Conservation (phyloP, 2,329 filamentous ascomycete species). For the Hirsutella thompsonii region DNA sequence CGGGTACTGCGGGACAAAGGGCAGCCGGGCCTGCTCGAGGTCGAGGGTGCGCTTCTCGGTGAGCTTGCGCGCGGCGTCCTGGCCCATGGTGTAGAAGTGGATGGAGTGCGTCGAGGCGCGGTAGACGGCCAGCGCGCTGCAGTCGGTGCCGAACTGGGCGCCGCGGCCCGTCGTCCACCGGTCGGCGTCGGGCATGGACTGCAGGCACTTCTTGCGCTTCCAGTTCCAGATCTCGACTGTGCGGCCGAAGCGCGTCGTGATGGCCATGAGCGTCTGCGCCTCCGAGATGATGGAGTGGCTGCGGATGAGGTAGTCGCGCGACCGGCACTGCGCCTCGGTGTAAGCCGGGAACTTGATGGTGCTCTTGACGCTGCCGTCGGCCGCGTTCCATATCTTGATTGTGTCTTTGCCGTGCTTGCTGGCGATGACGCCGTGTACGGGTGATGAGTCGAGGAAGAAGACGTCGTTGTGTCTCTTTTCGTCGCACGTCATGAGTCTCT, state of each 20-base stretch:
- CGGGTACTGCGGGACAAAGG: slow-evolving; percentile 23
- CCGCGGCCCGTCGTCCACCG: slow-evolving; percentile 23
- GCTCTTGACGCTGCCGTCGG: slow-evolving; percentile 61
- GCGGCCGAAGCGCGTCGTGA: slow-evolving; percentile 25
- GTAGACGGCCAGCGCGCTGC: slow-evolving; percentile 22
- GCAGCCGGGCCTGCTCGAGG: slow-evolving; percentile 19
- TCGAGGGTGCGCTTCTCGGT: slow-evolving; percentile 20
- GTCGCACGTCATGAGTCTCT: slow-evolving; percentile 11
- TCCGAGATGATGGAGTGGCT: slow-evolving; percentile 28
- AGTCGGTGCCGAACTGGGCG: slow-evolving; percentile 20
- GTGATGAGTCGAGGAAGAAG: slow-evolving; percentile 22
- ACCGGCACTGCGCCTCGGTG: slow-evolving; percentile 22
- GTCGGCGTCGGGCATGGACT: slow-evolving; percentile 22
- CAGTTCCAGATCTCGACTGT: slow-evolving; percentile 27
- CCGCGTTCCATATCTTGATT: slow-evolving; percentile 80
- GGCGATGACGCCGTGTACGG: slow-evolving; percentile 18
- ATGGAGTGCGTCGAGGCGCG: slow-evolving; percentile 16
- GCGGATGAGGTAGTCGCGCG: slow-evolving; percentile 28
- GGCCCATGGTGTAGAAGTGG: slow-evolving; percentile 18
- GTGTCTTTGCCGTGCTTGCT: slow-evolving; percentile 46
- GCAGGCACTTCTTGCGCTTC: slow-evolving; percentile 24
- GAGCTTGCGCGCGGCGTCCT: slow-evolving; percentile 24
- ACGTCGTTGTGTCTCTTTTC: slow-evolving; percentile 19
- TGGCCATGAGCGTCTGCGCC: slow-evolving; percentile 21
- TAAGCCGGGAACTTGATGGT: slow-evolving; percentile 25